Base-by-base conservation (phyloP, 2,329 filamentous ascomycete genomes). In the Escovopsis weberi region DNA sequence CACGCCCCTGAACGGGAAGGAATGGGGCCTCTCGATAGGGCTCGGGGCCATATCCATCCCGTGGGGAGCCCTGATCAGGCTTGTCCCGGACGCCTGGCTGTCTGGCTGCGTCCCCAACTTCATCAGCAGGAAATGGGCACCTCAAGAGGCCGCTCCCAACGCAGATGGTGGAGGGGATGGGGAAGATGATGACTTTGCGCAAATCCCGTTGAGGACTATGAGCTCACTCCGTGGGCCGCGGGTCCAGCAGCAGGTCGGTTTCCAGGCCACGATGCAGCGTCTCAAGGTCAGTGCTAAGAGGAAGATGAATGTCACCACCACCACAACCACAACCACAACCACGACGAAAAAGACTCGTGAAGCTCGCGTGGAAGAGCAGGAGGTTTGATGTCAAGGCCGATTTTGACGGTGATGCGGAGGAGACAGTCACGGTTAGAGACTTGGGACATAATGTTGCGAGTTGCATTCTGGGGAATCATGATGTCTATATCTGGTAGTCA, bases 11-110 rank as follows among this genome's bases (percentile, higher is more conserved):
- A 75, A 75, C 43, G 77, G 73, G 36, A 64, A 71, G 37, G 82
- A 89, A 53, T 93, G 85, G 85, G 83, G 69, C 12, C 73, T 85
- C 45, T 88, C 83, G 3, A 72, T 93, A 42, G 68, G 84, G 26
- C 71, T 87, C 39, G 83, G 84, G n/a, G 66, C 80, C 42, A 67
- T 85, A 6, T 88, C 85, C 11, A 65, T 93, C 7, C 82, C 83
- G 12, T 10, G 84, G 83, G 23, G 82, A 84, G 51, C 63, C 85
- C 57, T 80, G 12, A 79, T 94, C 43, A 79, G 86, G 42, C 65
- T 80, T 23, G 71, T 88, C 41, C 86, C 86, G 0, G 85, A 94
- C 53, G 28, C 69, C 26, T 64, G 60, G 60, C 48, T 59, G 41
- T 51, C 40, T 8, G 41, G 43, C 12, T 55, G 53, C 35, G 32